Base-by-base conservation (phyloP, 805 yeast genomes). In the Torulaspora delbrueckii region DNA sequence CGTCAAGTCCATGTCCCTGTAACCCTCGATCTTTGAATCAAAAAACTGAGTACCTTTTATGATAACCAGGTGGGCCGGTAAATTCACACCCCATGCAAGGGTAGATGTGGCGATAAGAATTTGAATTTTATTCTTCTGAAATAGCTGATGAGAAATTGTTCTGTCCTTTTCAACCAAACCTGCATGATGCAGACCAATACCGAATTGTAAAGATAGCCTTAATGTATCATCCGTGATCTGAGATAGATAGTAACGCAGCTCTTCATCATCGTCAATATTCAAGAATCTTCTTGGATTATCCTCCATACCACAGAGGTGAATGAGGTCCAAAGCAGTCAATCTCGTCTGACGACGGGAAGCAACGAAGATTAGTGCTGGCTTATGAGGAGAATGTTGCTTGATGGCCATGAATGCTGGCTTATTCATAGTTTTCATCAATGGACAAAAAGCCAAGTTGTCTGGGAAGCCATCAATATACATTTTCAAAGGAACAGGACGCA, bases 81-180 rank as follows among this genome's bases (percentile, higher is more conserved):
- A 72, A 61, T 93, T 93, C 23, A 93, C 98, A 77, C 99, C 99
- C 99, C 99, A 93, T 0, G 99, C 99, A 47, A 93, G 77, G 0
- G 99, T 93, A 1, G 99, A 95, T 0, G 99, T 93, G 67, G 96
- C 91, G 57, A 95, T 85, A 14, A 93, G 70, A 2, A 93, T 96
- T 53, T 85, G 87, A 54, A 95, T 84, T 2, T 87, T 84, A 34
- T 96, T 96, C 24, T 73, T 67, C 30, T 82, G 74, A 63, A 93
- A 93, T 78, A 91, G 76, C 58, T 82, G 82, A 59, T 93, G 99
- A 0, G 95, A 84, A 46, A 89, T 67, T 53, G 88, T 86, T 57
- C 99, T 77, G 61, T 93, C 99, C 2, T 86, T 70, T 53, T 98
- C 76, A 30, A 86, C 71, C 85, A 93, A 80, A 58, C 99, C 99